Conservation (phyloP, 1,139 yeast species). For the Debaryomyces coudertii region DNA sequence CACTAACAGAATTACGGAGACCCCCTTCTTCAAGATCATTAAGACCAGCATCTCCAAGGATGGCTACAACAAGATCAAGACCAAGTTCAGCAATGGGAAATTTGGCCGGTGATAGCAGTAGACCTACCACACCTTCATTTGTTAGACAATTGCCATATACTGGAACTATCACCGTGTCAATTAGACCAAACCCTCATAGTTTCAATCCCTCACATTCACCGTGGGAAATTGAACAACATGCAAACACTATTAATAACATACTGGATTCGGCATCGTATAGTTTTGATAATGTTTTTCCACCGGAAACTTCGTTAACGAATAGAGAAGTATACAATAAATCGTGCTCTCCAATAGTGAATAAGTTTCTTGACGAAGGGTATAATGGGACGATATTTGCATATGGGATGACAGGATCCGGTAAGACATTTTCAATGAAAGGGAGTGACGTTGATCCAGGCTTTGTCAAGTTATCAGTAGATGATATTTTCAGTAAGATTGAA, state of each 20-base stretch:
- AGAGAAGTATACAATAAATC: constrained; percentile 60
- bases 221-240: constrained; percentile 48
- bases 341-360: constrained; percentile 64
- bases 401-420: constrained; percentile 97
- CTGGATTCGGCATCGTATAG: constrained; percentile 58
- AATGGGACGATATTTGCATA: constrained; percentile 92
- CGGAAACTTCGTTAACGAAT: constrained; percentile 50
- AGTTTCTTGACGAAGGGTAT: constrained; percentile 70
- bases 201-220: constrained; percentile 27
- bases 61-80: constrained; percentile 23
- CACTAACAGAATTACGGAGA: constrained; percentile 25
- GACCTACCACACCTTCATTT: constrained; percentile 46
- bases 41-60: constrained; percentile 27
- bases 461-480: constrained; percentile 71
- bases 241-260: constrained; percentile 48
- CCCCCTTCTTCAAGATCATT: constrained; percentile 30
- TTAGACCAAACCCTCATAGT: constrained; percentile 56
- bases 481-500: constrained; percentile 59
- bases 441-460: constrained; percentile 69
- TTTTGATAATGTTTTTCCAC: constrained; percentile 77
- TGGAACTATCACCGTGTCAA: constrained; percentile 54
- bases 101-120: constrained; percentile 22
- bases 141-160: constrained; percentile 44
- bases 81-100: constrained; percentile 45
- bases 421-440: constrained; percentile 91